Conservation (phyloP, 208 protist species). For the Acanthamoeba divionensis region DNA sequence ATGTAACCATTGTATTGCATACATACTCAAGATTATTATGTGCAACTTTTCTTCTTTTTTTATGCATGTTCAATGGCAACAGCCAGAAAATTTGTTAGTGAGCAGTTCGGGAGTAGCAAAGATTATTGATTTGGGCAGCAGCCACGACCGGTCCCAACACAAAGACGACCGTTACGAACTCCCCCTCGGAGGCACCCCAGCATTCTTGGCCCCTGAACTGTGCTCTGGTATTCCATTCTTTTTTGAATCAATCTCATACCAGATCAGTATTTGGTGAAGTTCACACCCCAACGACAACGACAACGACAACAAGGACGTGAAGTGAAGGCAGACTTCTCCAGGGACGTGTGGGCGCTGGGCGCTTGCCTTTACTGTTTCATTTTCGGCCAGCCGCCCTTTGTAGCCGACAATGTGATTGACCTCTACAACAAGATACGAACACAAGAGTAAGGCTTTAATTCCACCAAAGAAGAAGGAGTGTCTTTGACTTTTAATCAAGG, state of each 20-base stretch:
- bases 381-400: not conserved
- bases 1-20: not conserved
- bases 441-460: slow-evolving; percentile 15
- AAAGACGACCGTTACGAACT: too few species aligned
- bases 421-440: not conserved
- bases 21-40: too few species aligned
- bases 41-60: too few species aligned
- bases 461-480: too few species aligned
- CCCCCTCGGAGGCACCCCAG: slow-evolving; percentile 11
- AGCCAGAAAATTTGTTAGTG: slow-evolving; percentile 25
- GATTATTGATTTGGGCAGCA: slow-evolving; percentile 32
- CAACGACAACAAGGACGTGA: too few species aligned
- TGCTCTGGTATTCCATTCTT: not conserved
- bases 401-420: slow-evolving; percentile 29
- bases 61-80: too few species aligned
- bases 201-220: slow-evolving; percentile 12
- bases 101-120: not conserved
- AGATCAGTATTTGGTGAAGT: too few species aligned
- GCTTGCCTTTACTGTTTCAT: slow-evolving; percentile 36
- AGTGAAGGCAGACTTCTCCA: too few species aligned
- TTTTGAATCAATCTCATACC: too few species aligned
- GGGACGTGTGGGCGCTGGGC: slow-evolving; percentile 34
- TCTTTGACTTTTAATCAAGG: not conserved
- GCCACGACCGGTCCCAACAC: too few species aligned
- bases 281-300: too few species aligned